Evolutionary conservation across 306 rosid genomes (phyloP).

Genomic region (Bauhinia variegata): DNA sequence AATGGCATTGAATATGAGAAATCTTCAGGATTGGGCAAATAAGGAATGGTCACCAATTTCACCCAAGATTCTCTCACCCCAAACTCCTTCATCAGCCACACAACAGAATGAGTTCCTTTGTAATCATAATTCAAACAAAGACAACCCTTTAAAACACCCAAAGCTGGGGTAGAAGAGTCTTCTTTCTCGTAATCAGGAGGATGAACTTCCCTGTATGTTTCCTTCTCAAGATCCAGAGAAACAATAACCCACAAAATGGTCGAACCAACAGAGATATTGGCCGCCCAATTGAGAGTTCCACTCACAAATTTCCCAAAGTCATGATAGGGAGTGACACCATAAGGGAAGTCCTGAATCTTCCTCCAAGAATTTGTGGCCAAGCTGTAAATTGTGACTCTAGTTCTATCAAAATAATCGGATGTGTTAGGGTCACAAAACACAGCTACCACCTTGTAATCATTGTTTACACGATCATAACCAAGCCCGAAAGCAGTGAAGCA

Average conservation of each 20-base stretch:
- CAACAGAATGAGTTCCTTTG: constrained; percentile 47
- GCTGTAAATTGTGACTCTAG: constrained; percentile 48
- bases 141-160: constrained; percentile 45
- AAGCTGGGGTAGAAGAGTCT: constrained; percentile 46
- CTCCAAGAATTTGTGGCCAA: constrained; percentile 43
- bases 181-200: constrained; percentile 57
- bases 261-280: constrained; percentile 28
- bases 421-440: constrained; percentile 49
- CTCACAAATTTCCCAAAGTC: constrained; percentile 50
- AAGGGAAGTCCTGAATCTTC: constrained; percentile 55
- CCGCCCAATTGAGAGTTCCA: constrained; percentile 55
- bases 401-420: constrained; percentile 32
- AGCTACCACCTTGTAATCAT: constrained; percentile 56
- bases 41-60: constrained; percentile 51
- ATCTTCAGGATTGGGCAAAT: constrained; percentile 54
- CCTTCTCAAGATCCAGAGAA: constrained; percentile 48
- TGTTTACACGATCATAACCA: constrained; percentile 48
- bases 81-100: constrained; percentile 54
- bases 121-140: constrained; percentile 50
- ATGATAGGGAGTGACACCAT: constrained; percentile 41
- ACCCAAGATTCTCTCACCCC: constrained; percentile 50
- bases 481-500: constrained; percentile 58
- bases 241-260: constrained; percentile 42
- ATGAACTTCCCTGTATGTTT: constrained; percentile 45
- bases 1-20: constrained; percentile 52